These are phyloP conservation scores for Penicillium sclerotigenum DNA, from an alignment of 2,329 filamentous ascomycete species.

Conservation along the genomic window DNA sequence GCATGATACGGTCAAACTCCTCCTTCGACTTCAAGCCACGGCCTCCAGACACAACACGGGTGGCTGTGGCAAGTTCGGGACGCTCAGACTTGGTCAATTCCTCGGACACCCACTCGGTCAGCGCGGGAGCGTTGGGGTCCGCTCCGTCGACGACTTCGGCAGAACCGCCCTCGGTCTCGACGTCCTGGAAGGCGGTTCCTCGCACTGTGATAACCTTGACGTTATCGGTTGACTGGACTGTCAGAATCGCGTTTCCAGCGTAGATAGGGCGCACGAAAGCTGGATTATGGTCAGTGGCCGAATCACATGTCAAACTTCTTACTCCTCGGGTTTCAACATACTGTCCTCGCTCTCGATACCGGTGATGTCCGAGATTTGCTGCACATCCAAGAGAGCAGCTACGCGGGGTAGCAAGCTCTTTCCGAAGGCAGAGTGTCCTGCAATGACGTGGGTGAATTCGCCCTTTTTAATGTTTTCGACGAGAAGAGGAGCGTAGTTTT, in stretches of 20 bases:
- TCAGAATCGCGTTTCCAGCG: slow-evolving; percentile 94
- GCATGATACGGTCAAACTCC: slow-evolving; percentile 90
- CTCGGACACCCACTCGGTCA: slow-evolving; percentile 89
- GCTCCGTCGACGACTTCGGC: slow-evolving; percentile 75
- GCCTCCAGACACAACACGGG: slow-evolving; percentile 86
- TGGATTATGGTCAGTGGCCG: slow-evolving; percentile 30
- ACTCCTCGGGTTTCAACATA: slow-evolving; percentile 37
- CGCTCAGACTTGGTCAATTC: slow-evolving; percentile 90
- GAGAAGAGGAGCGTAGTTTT: slow-evolving; percentile 90
- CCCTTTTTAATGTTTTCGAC: slow-evolving; percentile 97
- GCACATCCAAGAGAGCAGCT: slow-evolving; percentile 83
- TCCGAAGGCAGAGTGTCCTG: slow-evolving; percentile 89
- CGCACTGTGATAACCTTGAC: slow-evolving; percentile 90
- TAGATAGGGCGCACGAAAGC: slow-evolving; percentile 95
- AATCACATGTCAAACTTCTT: slow-evolving; percentile 19
- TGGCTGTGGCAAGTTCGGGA: slow-evolving; percentile 86
- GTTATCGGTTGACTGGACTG: slow-evolving; percentile 81
- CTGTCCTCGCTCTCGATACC: slow-evolving; percentile 82
- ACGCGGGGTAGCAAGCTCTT: slow-evolving; percentile 92
- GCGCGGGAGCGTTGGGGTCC: slow-evolving; percentile 72
- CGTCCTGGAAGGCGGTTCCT: slow-evolving; percentile 83
- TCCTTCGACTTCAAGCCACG: slow-evolving; percentile 96
- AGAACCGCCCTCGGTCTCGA: slow-evolving; percentile 67
- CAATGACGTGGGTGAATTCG: slow-evolving; percentile 87
- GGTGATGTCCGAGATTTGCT: slow-evolving; percentile 92